Percentiles rank a stretch among this genome's conserved stretches.
Conservation (phyloP, 768 basidiomycete genomes). For the Dacryopinax spathularia region DNA sequence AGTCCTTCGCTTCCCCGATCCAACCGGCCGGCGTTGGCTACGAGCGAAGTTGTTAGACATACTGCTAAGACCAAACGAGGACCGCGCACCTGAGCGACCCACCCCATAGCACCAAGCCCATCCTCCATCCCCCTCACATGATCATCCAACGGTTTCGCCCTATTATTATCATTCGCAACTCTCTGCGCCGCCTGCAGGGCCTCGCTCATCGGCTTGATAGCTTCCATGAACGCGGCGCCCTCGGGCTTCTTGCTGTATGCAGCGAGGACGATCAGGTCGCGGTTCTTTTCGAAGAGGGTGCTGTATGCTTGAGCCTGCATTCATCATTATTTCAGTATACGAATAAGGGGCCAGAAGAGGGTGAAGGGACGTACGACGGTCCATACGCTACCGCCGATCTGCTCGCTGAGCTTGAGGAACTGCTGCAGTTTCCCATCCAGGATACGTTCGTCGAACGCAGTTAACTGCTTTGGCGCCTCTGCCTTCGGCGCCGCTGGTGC, state of each 20-base stretch:
- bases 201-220: background rate
- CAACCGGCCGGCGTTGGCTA: conserved; percentile 69
- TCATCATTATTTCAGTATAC: background rate
- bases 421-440: conserved; percentile 60
- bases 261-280: conserved; percentile 51
- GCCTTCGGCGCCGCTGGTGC: conserved; percentile 19
- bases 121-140: conserved; percentile 55
- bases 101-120: conserved; percentile 66
- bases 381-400: conserved; percentile 55
- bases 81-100: conserved; percentile 64
- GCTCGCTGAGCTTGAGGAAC: conserved; percentile 55
- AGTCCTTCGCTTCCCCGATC: conserved; percentile 72
- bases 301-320: conserved; percentile 52
- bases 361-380: conserved; percentile 49
- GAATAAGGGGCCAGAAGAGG: conserved; percentile 4
- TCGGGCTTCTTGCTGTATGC: conserved; percentile 70
- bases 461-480: conserved; percentile 43
- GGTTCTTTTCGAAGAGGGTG: conserved; percentile 51
- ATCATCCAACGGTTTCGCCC: conserved; percentile 30
- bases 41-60: conserved; percentile 18
- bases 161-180: background rate
- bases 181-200: background rate
- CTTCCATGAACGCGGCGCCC: conserved; percentile 23
- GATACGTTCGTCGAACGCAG: conserved; percentile 59
- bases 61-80: background rate